Percentiles rank a stretch among this genome's conserved stretches.
Evolutionary conservation across 768 basidiomycete species (phyloP).

Genomic region (Naematelia aurantialba): DNA sequence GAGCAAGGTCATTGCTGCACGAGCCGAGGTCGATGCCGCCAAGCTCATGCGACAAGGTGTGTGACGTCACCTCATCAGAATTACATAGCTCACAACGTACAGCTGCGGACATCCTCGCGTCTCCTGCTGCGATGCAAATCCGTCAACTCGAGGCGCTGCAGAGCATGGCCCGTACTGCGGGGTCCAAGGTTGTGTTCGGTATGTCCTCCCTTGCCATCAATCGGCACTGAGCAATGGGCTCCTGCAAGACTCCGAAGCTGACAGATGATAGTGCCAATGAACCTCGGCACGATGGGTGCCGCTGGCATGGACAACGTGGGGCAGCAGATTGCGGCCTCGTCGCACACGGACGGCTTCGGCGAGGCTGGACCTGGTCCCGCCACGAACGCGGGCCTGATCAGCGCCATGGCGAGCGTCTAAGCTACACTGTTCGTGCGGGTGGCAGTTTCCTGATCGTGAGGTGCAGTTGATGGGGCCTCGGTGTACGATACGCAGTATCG

Average conservation of each 20-base stretch:
- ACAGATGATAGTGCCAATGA: constrained; percentile 49
- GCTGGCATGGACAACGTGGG: constrained; percentile 33
- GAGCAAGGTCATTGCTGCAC: constrained; percentile 59
- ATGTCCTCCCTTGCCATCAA: constrained; percentile 11
- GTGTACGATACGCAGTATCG: not conserved
- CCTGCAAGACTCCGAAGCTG: no score
- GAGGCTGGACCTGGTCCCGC: constrained; percentile 17
- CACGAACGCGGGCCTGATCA: constrained; percentile 40
- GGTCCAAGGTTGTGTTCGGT: constrained; percentile 85
- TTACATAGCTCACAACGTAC: not conserved
- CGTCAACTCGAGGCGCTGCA: constrained; percentile 93
- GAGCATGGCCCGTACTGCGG: constrained; percentile 77
- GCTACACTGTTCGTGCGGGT: not conserved
- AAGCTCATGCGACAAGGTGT: constrained; percentile 92
- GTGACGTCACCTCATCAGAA: constrained; percentile 53
- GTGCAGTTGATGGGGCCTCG: not conserved
- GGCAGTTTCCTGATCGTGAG: not conserved
- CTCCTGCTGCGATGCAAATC: constrained; percentile 96
- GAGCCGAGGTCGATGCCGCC: constrained; percentile 92
- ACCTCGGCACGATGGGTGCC: constrained; percentile 41
- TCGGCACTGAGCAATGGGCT: no score
- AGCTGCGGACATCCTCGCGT: constrained; percentile 55
- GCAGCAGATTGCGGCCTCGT: constrained; percentile 33
- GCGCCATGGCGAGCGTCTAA: constrained; percentile 40
- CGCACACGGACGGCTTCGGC: constrained; percentile 9